A percentile compares a stretch with the other conserved stretches of the same genome.
Conservation (phyloP, 306 rosid species). For the Nissolia schottii region DNA sequence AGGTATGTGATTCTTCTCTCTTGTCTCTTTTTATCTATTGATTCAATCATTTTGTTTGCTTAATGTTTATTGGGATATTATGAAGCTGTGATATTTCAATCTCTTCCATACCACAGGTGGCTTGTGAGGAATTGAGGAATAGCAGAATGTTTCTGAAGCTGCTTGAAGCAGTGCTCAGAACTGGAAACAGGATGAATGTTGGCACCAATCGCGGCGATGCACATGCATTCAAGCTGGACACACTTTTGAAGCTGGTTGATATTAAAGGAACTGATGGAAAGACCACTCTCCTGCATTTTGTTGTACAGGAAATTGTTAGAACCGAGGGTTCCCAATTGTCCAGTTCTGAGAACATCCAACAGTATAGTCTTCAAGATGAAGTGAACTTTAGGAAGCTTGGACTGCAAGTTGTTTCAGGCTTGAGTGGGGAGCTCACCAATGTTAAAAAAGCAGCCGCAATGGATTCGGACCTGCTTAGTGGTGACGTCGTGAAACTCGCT, state of each 20-base stretch:
- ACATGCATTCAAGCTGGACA: conserved; percentile 86
- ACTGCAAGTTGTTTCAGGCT: conserved; percentile 84
- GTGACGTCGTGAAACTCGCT: conserved; percentile 65
- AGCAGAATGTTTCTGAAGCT: conserved; percentile 83
- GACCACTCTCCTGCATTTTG: conserved; percentile 85
- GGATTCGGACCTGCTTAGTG: conserved; percentile 70
- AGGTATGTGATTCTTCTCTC: conserved; percentile 45
- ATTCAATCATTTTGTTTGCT: background rate
- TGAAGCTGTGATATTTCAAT: background rate
- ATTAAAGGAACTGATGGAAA: conserved; percentile 80
- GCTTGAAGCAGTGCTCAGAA: conserved; percentile 86
- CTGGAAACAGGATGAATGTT: conserved; percentile 92
- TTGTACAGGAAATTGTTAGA: conserved; percentile 79
- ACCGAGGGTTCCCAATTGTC: conserved; percentile 72
- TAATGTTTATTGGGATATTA: background rate
- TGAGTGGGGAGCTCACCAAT: conserved; percentile 76
- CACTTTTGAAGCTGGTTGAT: conserved; percentile 85
- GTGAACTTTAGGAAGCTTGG: conserved; percentile 68
- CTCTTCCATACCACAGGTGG: conserved; percentile 53
- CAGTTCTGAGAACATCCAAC: conserved; percentile 38
- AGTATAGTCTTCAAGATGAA: conserved; percentile 56
- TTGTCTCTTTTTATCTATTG: background rate
- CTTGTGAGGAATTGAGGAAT: conserved; percentile 67
- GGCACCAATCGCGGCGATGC: conserved; percentile 96
- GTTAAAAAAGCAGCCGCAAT: conserved; percentile 85